phyloP scores from a whole-genome alignment of 2,329 filamentous ascomycete species.

The Metarhizium brunneum region DNA sequence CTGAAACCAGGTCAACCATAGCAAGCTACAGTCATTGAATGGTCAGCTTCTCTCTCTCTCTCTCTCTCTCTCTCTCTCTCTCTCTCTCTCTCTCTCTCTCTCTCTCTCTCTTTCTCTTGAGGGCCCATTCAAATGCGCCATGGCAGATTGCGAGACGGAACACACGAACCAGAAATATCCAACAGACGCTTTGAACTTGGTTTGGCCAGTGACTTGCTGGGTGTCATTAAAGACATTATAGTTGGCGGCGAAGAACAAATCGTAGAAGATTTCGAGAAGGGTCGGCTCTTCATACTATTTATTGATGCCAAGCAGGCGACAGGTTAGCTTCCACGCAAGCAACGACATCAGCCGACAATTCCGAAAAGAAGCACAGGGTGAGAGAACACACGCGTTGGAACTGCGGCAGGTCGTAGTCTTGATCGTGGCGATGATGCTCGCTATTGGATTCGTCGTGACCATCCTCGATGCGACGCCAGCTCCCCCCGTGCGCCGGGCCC shows the following conservation, averaged over 20 bases:
- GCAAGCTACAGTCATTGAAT: constrained; percentile 26
- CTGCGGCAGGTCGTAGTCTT: constrained; percentile 7
- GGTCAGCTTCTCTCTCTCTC: neutral
- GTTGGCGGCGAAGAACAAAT: constrained; percentile 44
- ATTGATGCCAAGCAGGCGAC: neutral
- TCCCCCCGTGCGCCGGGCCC: no score
- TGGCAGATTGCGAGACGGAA: no score
- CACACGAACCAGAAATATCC: neutral
- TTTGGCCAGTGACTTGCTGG: constrained; percentile 8
- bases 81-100: no score
- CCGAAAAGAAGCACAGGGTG: no score
- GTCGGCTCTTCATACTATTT: constrained; percentile 26
- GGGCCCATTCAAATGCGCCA: no score
- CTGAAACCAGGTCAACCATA: constrained; percentile 61
- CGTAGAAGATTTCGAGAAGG: constrained; percentile 28
- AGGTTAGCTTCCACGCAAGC: no score
- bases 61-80: no score
- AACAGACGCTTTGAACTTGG: constrained; percentile 18
- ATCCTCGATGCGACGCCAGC: no score
- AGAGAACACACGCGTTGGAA: constrained; percentile 15
- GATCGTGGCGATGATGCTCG: no score
- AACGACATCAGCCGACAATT: no score
- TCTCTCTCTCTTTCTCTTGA: no score
- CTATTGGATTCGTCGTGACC: no score
- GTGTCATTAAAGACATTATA: constrained; percentile 46